Evolutionary conservation across 352 stramenopile species (phyloP).

Genomic region (Discostella stelligera): DNA sequence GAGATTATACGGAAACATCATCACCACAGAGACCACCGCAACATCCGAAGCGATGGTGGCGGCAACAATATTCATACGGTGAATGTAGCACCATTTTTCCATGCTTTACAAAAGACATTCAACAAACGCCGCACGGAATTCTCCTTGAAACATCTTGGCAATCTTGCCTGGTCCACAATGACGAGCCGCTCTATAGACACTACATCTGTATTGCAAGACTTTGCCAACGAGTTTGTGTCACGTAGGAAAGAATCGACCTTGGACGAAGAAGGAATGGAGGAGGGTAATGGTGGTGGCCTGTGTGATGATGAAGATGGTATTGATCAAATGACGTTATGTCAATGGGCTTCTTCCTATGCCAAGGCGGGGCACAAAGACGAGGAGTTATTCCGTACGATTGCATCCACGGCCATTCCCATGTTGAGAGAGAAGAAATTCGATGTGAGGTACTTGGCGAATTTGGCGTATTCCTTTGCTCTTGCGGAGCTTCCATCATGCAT

Average conservation of each 20-base stretch:
- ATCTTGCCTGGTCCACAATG: conserved; percentile 40
- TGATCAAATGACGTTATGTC: conserved; percentile 26
- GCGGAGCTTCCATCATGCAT: neutral
- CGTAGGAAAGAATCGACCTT: neutral
- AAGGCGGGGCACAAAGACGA: conserved; percentile 34
- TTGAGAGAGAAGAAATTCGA: conserved; percentile 13
- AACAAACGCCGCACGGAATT: conserved; percentile 14
- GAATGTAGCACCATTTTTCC: conserved; percentile 35
- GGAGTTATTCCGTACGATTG: conserved; percentile 26
- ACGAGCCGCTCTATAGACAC: conserved; percentile 9
- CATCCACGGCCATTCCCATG: conserved; percentile 18
- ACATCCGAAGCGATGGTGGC: neutral
- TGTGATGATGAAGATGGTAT: conserved; percentile 10
- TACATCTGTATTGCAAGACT: conserved; percentile 17
- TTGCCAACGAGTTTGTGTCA: conserved; percentile 30
- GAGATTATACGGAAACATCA: neutral
- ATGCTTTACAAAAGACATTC: conserved; percentile 15
- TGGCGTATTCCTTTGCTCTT: conserved; percentile 26
- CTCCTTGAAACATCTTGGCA: conserved; percentile 29
- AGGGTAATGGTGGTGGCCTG: neutral
- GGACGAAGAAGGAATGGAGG: neutral
- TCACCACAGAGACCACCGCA: neutral
- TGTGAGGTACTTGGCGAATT: conserved; percentile 21
- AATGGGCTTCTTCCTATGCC: conserved; percentile 34
- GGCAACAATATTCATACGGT: neutral